Conservation (phyloP, 805 yeast genomes). For the Lachancea waltii region DNA sequence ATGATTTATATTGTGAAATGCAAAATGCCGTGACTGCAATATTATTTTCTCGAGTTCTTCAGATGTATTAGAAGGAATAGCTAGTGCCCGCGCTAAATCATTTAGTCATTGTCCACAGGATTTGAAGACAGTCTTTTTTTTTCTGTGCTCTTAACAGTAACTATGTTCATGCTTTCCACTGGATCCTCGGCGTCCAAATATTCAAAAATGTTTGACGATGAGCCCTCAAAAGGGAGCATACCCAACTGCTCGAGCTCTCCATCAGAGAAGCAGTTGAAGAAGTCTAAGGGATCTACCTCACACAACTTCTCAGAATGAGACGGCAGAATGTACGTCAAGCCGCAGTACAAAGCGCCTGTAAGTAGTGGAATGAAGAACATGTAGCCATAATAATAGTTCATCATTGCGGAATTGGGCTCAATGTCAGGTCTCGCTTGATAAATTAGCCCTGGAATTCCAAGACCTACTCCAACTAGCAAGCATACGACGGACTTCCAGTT, state of each 20-base stretch:
- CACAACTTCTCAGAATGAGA: constrained; percentile 14
- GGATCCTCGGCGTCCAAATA: constrained; percentile 11
- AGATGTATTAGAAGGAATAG: no score
- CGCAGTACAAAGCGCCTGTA: constrained; percentile 13
- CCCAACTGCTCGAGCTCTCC: constrained; percentile 14
- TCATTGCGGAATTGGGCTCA: constrained; percentile 14
- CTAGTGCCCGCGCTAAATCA: no score
- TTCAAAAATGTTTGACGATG: constrained; percentile 8
- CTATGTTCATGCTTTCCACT: no score
- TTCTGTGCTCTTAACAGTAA: no score
- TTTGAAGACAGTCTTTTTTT: no score
- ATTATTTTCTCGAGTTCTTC: no score
- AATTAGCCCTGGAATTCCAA: constrained; percentile 21
- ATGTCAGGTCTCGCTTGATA: constrained; percentile 13
- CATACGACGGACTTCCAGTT: constrained; percentile 15
- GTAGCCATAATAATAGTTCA: constrained; percentile 20
- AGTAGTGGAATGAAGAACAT: constrained; percentile 19
- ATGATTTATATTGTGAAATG: no score
- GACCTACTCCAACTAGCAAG: constrained; percentile 13
- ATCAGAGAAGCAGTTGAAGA: constrained; percentile 20
- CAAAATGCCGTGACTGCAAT: no score
- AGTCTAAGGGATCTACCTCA: constrained; percentile 17
- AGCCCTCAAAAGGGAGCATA: constrained; percentile 14
- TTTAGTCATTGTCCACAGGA: no score
- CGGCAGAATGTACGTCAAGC: constrained; percentile 13